Evolutionary conservation across 106 monocot genomes (phyloP).

Genomic region (Dendrobium nobile): DNA sequence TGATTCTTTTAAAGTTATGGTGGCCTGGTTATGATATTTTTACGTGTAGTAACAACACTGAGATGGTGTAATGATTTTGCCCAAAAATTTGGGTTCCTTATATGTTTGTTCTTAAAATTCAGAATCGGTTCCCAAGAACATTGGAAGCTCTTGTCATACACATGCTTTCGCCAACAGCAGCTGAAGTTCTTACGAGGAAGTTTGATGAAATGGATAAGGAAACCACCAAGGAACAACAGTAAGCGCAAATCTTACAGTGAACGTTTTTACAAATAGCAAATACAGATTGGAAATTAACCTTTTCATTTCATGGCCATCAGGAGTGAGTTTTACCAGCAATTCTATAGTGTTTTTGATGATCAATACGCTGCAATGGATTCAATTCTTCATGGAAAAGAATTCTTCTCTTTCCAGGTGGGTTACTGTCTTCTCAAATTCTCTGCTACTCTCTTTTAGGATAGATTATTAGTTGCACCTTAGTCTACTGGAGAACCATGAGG

Average conservation of each 20-base stretch:
- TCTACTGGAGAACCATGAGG: neutral
- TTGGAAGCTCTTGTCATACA: constrained; percentile 75
- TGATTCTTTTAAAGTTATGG: too few relatives aligned
- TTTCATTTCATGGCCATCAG: constrained; percentile 30
- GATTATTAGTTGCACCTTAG: neutral
- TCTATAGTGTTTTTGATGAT: constrained; percentile 85
- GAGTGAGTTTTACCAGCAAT: constrained; percentile 64
- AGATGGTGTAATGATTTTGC: too few relatives aligned
- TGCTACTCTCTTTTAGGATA: neutral
- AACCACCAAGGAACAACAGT: constrained; percentile 66
- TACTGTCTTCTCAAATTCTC: neutral
- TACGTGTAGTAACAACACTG: too few relatives aligned
- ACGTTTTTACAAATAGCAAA: neutral
- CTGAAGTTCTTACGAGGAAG: constrained; percentile 88
- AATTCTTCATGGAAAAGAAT: constrained; percentile 77
- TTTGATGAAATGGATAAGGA: constrained; percentile 83
- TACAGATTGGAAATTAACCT: neutral
- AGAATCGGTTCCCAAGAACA: constrained; percentile 81
- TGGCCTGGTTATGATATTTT: too few relatives aligned
- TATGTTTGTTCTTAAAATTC: constrained; percentile 11
- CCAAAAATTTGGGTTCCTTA: neutral
- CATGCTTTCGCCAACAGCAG: constrained; percentile 55
- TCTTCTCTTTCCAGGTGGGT: constrained; percentile 77
- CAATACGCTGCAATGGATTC: constrained; percentile 81
- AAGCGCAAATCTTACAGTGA: neutral